These are phyloP conservation scores for Trametes sp. DNA, from an alignment of 1,284 basidiomycete species.

Conservation along the genomic window DNA sequence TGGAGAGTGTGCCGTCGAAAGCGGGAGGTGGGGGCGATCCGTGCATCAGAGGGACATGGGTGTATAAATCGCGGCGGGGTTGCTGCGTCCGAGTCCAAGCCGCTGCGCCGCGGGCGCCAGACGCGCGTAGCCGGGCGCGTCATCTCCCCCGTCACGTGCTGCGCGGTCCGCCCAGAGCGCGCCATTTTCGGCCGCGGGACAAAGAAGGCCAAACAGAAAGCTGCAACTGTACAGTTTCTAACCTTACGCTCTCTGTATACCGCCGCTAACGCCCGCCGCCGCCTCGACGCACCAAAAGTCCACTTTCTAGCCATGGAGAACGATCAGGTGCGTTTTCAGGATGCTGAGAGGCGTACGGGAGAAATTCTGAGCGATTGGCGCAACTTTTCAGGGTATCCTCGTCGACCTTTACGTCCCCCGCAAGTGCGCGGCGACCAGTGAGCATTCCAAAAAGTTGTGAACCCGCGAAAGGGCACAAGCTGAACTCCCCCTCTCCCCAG, in stretches of 20 bases:
- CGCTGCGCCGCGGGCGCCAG: conserved; percentile 32
- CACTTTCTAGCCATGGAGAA: conserved; percentile 71
- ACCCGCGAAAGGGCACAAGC: neutral
- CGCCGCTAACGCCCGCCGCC: conserved; percentile 37
- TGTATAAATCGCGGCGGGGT: conserved; percentile 20
- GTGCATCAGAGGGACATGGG: conserved; percentile 37
- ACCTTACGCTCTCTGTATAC: conserved; percentile 38
- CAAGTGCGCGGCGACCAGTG: conserved; percentile 97
- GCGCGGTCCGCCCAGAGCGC: conserved; percentile 7
- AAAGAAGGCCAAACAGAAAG: conserved; percentile 35
- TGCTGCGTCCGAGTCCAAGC: conserved; percentile 26
- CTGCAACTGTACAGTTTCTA: conserved; percentile 46
- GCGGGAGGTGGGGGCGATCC: conserved; percentile 42
- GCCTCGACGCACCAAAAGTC: conserved; percentile 33
- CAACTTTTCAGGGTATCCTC: conserved; percentile 83
- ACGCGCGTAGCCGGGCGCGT: conserved; percentile 30
- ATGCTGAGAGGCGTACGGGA: neutral
- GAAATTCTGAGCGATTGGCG: conserved; percentile 26
- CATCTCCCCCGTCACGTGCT: conserved; percentile 33
- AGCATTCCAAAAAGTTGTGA: conserved; percentile 39
- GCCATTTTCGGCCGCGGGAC: conserved; percentile 14
- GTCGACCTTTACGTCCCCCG: conserved; percentile 99
- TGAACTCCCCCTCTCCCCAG: conserved; percentile 47
- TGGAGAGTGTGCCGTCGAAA: conserved; percentile 50
- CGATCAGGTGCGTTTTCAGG: conserved; percentile 64